A percentile compares a stretch with the other conserved stretches of the same genome.
phyloP scores from a whole-genome alignment of 2,329 filamentous ascomycete species.

The Claviceps monticola region DNA sequence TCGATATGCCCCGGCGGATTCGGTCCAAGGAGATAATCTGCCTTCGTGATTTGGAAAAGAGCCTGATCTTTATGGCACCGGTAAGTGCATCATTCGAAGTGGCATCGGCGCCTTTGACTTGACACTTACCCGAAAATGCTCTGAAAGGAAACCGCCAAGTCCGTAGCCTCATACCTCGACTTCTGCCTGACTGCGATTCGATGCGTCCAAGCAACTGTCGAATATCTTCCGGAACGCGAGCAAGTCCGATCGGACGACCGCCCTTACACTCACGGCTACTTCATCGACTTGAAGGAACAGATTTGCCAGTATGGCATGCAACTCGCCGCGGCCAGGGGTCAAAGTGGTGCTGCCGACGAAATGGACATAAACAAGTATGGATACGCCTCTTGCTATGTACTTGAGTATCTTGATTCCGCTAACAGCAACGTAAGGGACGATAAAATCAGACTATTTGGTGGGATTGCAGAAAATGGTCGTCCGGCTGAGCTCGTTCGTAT shows the following conservation, averaged over 20 bases:
- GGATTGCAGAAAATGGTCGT: slow-evolving; percentile 66
- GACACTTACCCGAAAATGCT: slow-evolving; percentile 54
- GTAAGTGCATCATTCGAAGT: slow-evolving; percentile 48
- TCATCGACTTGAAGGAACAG: slow-evolving; percentile 91
- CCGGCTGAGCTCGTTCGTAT: slow-evolving; percentile 74
- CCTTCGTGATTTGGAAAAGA: slow-evolving; percentile 89
- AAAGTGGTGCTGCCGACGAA: slow-evolving; percentile 42
- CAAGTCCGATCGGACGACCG: slow-evolving; percentile 72
- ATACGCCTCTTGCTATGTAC: slow-evolving; percentile 15
- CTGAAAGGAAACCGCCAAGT: slow-evolving; percentile 69
- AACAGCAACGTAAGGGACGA: slow-evolving; percentile 31
- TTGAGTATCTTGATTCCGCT: slow-evolving; percentile 13
- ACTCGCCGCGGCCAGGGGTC: slow-evolving; percentile 61
- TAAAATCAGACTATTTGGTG: slow-evolving; percentile 68
- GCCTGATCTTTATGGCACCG: slow-evolving; percentile 75
- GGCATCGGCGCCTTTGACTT: slow-evolving; percentile 10
- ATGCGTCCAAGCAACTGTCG: slow-evolving; percentile 80
- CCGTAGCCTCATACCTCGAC: slow-evolving; percentile 58
- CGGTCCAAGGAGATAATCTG: slow-evolving; percentile 76
- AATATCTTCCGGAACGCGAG: slow-evolving; percentile 73
- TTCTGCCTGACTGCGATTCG: slow-evolving; percentile 86
- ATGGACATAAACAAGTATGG: slow-evolving; percentile 47
- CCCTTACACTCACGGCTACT: slow-evolving; percentile 91
- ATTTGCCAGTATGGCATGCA: slow-evolving; percentile 80
- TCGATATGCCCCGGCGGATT: slow-evolving; percentile 67